Conservation (phyloP, 1,139 yeast species). For the Schizosaccharomyces versatilis region DNA sequence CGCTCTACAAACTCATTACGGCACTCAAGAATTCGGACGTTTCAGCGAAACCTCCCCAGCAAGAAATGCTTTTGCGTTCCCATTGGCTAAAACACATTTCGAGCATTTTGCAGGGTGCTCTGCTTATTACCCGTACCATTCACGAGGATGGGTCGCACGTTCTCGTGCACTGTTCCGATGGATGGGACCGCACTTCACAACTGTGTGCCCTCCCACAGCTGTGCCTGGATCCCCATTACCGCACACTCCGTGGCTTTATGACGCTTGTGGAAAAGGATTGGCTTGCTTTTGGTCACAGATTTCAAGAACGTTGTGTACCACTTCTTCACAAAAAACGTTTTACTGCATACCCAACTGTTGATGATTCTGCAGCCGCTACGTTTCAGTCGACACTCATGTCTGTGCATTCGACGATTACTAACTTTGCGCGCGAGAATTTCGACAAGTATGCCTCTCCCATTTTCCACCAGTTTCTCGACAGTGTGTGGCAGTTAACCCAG, state of each 20-base stretch:
- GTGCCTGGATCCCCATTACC: conserved; percentile 71
- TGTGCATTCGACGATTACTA: neutral
- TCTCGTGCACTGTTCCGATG: conserved; percentile 84
- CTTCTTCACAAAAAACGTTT: conserved; percentile 19
- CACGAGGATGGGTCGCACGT: conserved; percentile 67
- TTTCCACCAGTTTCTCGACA: conserved; percentile 80
- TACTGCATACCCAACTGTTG: conserved; percentile 9
- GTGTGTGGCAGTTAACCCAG: conserved; percentile 53
- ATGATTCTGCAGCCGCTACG: conserved; percentile 12
- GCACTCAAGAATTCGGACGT: conserved; percentile 43
- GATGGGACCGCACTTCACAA: conserved; percentile 95
- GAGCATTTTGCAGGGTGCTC: conserved; percentile 52
- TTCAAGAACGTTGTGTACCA: conserved; percentile 65
- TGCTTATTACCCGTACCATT: conserved; percentile 53
- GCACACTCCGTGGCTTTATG: conserved; percentile 75
- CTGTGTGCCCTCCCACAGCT: conserved; percentile 64
- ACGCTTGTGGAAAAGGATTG: conserved; percentile 78
- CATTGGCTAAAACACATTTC: conserved; percentile 64
- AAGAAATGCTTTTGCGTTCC: conserved; percentile 33
- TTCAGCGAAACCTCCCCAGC: conserved; percentile 25
- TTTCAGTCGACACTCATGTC: neutral
- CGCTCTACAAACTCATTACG: conserved; percentile 40
- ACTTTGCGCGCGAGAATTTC: neutral
- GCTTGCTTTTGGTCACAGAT: conserved; percentile 84
- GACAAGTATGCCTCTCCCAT: conserved; percentile 58